Percentiles rank a stretch among this genome's conserved stretches.
phyloP scores from a whole-genome alignment of 768 basidiomycete genomes.

The Trichaptum fuscoviolaceum region DNA sequence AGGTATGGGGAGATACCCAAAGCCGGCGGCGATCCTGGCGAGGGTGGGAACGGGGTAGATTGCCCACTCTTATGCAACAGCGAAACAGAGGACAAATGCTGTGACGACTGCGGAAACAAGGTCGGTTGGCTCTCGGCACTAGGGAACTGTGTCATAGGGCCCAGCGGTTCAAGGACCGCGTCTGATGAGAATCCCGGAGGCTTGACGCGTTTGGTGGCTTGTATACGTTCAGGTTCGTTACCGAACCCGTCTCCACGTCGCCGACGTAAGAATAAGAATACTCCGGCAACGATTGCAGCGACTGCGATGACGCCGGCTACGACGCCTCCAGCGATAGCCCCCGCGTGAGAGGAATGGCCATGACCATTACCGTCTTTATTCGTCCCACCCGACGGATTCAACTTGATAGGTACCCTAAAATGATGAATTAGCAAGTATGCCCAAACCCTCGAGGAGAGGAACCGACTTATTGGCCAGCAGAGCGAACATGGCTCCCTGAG shows the following conservation, averaged over 20 bases:
- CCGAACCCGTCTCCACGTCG: neutral
- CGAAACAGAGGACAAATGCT: neutral
- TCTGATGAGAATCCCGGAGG: neutral
- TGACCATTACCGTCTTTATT: neutral
- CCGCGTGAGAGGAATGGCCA: neutral
- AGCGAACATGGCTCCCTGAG: slow-evolving; percentile 2
- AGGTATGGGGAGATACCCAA: neutral
- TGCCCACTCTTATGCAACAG: neutral
- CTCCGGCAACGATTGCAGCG: neutral
- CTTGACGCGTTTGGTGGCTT: neutral
- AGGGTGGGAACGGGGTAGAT: neutral
- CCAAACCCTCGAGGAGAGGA: neutral
- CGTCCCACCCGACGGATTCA: neutral
- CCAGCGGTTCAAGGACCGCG: neutral
- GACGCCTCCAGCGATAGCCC: neutral
- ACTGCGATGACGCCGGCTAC: neutral
- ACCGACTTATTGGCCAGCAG: neutral
- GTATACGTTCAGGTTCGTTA: neutral
- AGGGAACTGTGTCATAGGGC: neutral
- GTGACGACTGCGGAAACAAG: neutral
- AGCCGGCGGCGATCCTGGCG: neutral
- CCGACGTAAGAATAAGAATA: neutral
- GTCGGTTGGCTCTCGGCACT: neutral
- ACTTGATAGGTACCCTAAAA: neutral
- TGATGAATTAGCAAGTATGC: neutral